These are phyloP conservation scores for Apodospora peruviana DNA, from an alignment of 495 filamentous ascomycete species.

Conservation along the genomic window DNA sequence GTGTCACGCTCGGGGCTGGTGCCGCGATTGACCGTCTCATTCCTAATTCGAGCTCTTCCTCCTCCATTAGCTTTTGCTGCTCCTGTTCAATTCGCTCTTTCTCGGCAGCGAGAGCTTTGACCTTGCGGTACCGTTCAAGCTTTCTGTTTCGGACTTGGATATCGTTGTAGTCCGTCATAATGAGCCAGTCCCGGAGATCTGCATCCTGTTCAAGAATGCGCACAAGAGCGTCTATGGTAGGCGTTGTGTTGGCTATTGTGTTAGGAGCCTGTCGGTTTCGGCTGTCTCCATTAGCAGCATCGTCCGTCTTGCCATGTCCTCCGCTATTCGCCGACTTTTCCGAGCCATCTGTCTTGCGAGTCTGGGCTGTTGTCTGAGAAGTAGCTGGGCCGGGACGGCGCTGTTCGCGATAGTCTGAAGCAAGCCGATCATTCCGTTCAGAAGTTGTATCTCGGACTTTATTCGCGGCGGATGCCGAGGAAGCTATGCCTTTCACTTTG, in stretches of 20 bases:
- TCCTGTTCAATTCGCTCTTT: conserved; percentile 32
- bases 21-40: conserved; percentile 3
- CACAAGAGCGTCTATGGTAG: conserved; percentile 7
- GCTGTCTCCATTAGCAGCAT: not conserved
- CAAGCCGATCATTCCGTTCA: not conserved
- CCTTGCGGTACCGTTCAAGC: conserved; percentile 39
- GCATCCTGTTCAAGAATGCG: conserved; percentile 21
- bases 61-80: conserved; percentile 22
- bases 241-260: not conserved
- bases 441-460: not conserved
- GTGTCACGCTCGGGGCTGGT: conserved; percentile 3
- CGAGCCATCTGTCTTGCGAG: not conserved
- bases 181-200: conserved; percentile 57
- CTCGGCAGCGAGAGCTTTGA: conserved; percentile 37
- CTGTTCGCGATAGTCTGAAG: not conserved
- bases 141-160: conserved; percentile 39
- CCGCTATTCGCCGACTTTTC: not conserved
- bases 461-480: not conserved
- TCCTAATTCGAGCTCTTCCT: conserved; percentile 21
- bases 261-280: no score
- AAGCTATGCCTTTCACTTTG: not conserved
- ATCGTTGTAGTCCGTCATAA: conserved; percentile 55
- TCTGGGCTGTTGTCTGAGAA: not conserved
- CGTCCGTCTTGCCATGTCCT: not conserved
- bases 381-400: not conserved